phyloP scores from a whole-genome alignment of 2,329 filamentous ascomycete species.

The Apiospora kogelbergensis region DNA sequence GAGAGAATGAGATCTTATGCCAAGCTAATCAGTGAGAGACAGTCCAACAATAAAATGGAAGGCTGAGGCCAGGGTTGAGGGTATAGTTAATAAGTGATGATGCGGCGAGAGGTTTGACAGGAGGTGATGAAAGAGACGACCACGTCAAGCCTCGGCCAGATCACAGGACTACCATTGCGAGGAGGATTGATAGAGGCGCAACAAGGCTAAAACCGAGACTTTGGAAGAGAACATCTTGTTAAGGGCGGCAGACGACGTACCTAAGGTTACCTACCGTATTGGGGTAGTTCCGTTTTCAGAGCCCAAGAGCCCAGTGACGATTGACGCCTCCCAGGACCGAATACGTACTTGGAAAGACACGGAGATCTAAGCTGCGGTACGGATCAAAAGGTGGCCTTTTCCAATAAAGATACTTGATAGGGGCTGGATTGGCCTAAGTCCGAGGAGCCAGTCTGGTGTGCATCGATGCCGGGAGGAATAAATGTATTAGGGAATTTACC shows the following conservation, averaged over 20 bases:
- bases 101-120: background rate
- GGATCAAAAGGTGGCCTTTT: background rate
- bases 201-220: background rate
- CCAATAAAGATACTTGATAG: background rate
- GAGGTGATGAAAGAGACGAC: background rate
- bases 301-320: background rate
- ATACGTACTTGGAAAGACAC: background rate
- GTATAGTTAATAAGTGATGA: background rate
- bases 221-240: background rate
- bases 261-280: background rate
- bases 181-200: background rate
- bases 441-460: background rate
- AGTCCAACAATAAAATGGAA: background rate
- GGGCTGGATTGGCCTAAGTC: background rate
- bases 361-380: background rate
- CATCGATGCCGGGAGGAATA: background rate
- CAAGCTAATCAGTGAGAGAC: background rate
- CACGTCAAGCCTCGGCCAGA: background rate
- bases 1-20: background rate
- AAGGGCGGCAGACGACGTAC: background rate
- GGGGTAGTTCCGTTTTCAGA: background rate
- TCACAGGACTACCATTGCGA: background rate
- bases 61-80: background rate
- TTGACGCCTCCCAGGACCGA: background rate
- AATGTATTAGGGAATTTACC: background rate